Evolutionary conservation across 2,329 filamentous ascomycete species (phyloP), one percentile per base, ranked within the genome.

Genomic region (Xylariales sp.): DNA sequence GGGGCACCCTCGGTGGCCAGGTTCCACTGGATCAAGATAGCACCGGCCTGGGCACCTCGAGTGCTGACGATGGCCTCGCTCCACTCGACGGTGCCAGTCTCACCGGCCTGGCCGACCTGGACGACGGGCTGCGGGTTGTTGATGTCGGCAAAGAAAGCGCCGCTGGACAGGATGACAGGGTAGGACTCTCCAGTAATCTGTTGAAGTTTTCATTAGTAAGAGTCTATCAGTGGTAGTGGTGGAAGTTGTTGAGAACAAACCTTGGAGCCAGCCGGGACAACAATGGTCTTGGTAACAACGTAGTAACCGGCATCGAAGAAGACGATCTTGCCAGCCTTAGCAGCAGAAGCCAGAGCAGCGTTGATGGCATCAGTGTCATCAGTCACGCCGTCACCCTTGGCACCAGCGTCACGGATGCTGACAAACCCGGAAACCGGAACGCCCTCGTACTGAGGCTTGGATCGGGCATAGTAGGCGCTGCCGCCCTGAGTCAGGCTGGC

Each of bases 351-450:
- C 42, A 91, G 70, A 12, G 85, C 74, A 13, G 64, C 64, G 52
- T 88, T 83, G 40, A 93, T 74, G 12, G 76, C 78, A 6, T 67
- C 67, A 2, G 87, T 90, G 54, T 93, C 88, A 47, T 93, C 87
- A 1, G 84, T 82, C 2, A 59, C 56, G 24, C 85, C 87, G 51
- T 93, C 85, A 44, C 87, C 88, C 51, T 72, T 80, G 39, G 82
- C 84, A 25, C 85, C 85, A 12, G 66, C 67, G 12, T 67, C 68
- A 48, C 85, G 85, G 52, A 87, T 78, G 41, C 79, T 85, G 50
- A 87, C 57, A 54, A 93, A 88, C 6, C 72, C 67, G 2, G 67
- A 68, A 2, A 70, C 69, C 1, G 77, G 63, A 4, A 81, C 52
- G 19, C 70, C 59, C 40, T 80, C 74, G 54, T 93, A 94, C 48